A percentile compares a stretch with the other conserved stretches of the same genome.
Evolutionary conservation across 352 stramenopile genomes (phyloP).

Genomic region (Sclerospora graminicola): DNA sequence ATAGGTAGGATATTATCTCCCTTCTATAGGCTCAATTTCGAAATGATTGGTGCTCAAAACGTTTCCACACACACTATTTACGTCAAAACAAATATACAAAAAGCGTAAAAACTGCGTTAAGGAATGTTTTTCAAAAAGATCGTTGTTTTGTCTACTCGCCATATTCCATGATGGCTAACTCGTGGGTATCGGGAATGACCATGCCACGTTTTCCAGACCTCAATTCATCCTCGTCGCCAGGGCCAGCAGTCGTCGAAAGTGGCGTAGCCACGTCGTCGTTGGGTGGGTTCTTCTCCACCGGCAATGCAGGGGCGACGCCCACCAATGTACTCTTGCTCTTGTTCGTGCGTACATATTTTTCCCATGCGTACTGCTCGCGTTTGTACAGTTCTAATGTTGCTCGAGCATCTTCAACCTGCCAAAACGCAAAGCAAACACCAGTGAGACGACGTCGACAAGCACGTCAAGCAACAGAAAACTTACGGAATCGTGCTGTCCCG

Average conservation of each 20-base stretch:
- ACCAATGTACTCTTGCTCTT: conserved; percentile 44
- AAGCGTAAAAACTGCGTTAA: conserved; percentile 13
- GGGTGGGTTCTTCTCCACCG: conserved; percentile 22
- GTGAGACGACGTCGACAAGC: too few relatives aligned
- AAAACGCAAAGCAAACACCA: not conserved
- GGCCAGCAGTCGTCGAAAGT: conserved; percentile 17
- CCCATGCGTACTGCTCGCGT: conserved; percentile 71
- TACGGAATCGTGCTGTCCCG: conserved; percentile 83
- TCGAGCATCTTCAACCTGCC: conserved; percentile 66
- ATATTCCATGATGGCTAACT: conserved; percentile 67
- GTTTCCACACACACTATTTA: conserved; percentile 3
- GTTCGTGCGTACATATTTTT: conserved; percentile 68
- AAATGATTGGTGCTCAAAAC: conserved; percentile 5
- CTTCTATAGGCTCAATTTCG: not conserved
- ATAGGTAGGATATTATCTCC: not conserved
- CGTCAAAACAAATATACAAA: conserved; percentile 11
- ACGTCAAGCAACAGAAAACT: too few relatives aligned
- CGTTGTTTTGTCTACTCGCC: conserved; percentile 53
- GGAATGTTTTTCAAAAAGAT: conserved; percentile 2
- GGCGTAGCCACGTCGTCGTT: conserved; percentile 7
- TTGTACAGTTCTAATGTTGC: conserved; percentile 76
- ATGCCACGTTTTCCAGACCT: conserved; percentile 11
- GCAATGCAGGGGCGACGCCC: conserved; percentile 37
- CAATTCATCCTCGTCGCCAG: conserved; percentile 22
- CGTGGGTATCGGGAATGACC: conserved; percentile 43